Evolutionary conservation across 306 rosid species (phyloP).

Genomic region (Cercis canadensis): DNA sequence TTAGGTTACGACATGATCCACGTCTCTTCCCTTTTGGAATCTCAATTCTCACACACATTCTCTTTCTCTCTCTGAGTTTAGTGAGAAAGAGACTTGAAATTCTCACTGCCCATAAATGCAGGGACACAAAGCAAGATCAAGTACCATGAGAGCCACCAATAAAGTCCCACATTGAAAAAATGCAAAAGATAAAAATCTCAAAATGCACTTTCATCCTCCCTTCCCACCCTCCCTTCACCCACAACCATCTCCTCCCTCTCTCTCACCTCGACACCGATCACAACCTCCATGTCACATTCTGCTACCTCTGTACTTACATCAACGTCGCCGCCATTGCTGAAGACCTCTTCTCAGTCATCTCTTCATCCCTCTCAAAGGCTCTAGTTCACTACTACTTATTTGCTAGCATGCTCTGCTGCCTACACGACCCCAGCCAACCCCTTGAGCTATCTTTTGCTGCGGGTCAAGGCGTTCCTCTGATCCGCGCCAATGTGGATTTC

Average conservation of each 20-base stretch:
- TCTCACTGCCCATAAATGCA: background rate
- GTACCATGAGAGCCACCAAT: background rate
- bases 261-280: conserved; percentile 81
- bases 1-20: conserved; percentile 47
- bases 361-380: conserved; percentile 66
- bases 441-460: conserved; percentile 60
- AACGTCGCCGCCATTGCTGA: conserved; percentile 29
- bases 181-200: conserved; percentile 41
- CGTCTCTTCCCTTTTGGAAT: no score
- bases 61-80: conserved; percentile 25
- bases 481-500: conserved; percentile 54
- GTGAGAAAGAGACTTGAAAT: conserved; percentile 26
- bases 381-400: conserved; percentile 75
- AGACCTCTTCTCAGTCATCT: conserved; percentile 59
- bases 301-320: conserved; percentile 80
- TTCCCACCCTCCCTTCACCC: conserved; percentile 53
- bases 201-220: conserved; percentile 54
- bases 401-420: conserved; percentile 63
- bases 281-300: conserved; percentile 73
- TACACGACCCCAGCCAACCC: conserved; percentile 37
- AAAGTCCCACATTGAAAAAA: background rate
- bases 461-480: conserved; percentile 65
- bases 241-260: conserved; percentile 67
- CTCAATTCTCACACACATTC: background rate
- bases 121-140: background rate